Percentiles rank a stretch among this genome's conserved stretches.
Evolutionary conservation across 2,329 filamentous ascomycete species (phyloP).

Genomic region (Nakataea oryzae): DNA sequence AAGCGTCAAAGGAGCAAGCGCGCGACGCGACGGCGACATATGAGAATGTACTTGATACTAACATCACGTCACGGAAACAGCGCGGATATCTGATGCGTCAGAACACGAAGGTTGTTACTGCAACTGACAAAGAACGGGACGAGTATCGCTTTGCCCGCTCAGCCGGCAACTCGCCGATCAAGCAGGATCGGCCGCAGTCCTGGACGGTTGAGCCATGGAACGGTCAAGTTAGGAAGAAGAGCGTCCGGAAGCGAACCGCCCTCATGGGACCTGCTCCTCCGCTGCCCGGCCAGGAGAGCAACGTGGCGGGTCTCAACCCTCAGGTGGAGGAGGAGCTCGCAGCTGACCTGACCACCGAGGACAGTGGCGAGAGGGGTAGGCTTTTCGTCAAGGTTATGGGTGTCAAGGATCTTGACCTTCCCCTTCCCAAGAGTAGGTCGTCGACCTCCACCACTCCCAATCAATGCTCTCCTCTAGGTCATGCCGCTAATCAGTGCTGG

Average conservation of each 20-base stretch:
- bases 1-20: conserved; percentile 29
- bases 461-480: background rate
- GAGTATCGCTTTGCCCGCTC: conserved; percentile 45
- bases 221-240: conserved; percentile 59
- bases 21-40: background rate
- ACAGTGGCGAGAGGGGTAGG: conserved; percentile 77
- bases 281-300: conserved; percentile 79
- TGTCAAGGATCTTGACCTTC: conserved; percentile 89
- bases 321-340: conserved; percentile 59
- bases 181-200: conserved; percentile 74
- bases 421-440: conserved; percentile 76
- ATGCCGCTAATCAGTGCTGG: background rate
- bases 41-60: conserved; percentile 39
- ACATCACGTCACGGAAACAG: conserved; percentile 57
- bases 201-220: conserved; percentile 99
- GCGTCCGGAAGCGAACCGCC: conserved; percentile 46
- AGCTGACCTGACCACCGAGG: conserved; percentile 50
- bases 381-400: conserved; percentile 98
- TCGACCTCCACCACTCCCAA: conserved; percentile 5
- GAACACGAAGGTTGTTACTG: conserved; percentile 92
- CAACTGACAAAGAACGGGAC: conserved; percentile 65
- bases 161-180: conserved; percentile 57
- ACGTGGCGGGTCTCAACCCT: conserved; percentile 53
- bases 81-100: conserved; percentile 98
- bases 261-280: conserved; percentile 63